Conservation (phyloP, 441 rosid species). For the Corymbia calophylla region DNA sequence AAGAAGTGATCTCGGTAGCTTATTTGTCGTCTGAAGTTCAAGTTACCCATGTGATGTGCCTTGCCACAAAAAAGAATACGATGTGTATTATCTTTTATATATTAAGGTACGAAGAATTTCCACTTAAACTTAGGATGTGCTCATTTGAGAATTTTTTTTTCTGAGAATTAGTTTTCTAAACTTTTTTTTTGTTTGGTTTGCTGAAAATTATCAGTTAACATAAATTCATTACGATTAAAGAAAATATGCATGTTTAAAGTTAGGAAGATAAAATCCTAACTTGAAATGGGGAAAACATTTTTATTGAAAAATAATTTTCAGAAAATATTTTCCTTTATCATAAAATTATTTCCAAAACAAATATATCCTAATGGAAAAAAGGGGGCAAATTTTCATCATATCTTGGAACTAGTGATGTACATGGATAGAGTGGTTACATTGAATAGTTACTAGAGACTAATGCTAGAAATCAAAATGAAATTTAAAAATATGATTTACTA, state of each 20-base stretch:
- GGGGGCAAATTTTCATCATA: neutral
- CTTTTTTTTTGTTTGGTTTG: neutral
- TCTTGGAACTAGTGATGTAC: neutral
- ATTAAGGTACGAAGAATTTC: neutral
- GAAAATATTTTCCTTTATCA: too few species aligned
- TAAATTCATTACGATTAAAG: too few species aligned
- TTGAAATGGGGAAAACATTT: neutral
- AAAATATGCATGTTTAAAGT: too few species aligned
- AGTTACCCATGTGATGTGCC: neutral
- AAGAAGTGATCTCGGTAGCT: neutral
- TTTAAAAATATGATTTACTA: neutral
- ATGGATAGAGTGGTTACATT: neutral
- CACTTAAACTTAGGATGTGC: neutral
- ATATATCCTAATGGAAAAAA: neutral
- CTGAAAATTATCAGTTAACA: neutral
- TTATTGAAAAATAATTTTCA: too few species aligned
- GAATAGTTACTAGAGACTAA: neutral
- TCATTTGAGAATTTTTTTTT: neutral
- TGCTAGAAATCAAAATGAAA: neutral
- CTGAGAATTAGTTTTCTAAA: accelerated
- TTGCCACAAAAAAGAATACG: neutral
- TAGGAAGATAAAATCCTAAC: neutral
- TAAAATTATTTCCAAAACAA: too few species aligned
- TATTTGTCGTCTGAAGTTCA: neutral
- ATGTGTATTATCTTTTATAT: neutral